Evolutionary conservation across 106 monocot genomes (phyloP).

Genomic region (Iris macrosiphon): DNA sequence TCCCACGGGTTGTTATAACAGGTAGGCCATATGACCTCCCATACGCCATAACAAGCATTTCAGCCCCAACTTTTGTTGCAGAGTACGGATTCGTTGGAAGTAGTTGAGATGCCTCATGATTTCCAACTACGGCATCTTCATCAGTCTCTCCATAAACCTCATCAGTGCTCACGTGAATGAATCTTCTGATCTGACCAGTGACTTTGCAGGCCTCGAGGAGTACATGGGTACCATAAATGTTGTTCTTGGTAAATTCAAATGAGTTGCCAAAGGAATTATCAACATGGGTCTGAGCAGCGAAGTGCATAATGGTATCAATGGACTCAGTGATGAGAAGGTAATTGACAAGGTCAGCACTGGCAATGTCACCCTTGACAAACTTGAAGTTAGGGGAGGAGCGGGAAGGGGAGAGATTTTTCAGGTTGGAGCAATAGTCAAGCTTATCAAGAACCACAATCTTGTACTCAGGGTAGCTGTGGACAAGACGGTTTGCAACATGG

Average conservation of each 20-base stretch:
- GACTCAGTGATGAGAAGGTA: conserved; percentile 19
- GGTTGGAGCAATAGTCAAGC: conserved; percentile 19
- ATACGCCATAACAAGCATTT: conserved; percentile 22
- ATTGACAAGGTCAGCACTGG: conserved; percentile 11
- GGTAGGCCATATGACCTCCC: conserved; percentile 16
- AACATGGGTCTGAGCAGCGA: conserved; percentile 18
- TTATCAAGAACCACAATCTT: conserved; percentile 19
- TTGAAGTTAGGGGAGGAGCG: conserved; percentile 14
- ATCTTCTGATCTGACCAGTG: conserved; percentile 14
- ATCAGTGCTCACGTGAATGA: conserved; percentile 17
- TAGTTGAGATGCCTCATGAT: conserved; percentile 17
- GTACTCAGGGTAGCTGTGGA: conserved; percentile 17
- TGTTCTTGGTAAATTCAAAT: conserved; percentile 19
- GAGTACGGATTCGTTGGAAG: conserved; percentile 18
- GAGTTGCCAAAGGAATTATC: conserved; percentile 23
- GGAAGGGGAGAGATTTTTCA: conserved; percentile 14
- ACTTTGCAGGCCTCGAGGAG: conserved; percentile 19
- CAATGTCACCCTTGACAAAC: conserved; percentile 20
- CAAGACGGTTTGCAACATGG: conserved; percentile 15
- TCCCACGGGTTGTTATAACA: conserved; percentile 12
- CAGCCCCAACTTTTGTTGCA: conserved; percentile 16
- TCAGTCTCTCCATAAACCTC: conserved; percentile 19
- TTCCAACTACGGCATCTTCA: conserved; percentile 15
- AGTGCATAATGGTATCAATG: conserved; percentile 19
- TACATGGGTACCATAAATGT: conserved; percentile 17